Evolutionary conservation across 2,329 filamentous ascomycete species (phyloP).

Genomic region (Aspergillus pseudoterreus): DNA sequence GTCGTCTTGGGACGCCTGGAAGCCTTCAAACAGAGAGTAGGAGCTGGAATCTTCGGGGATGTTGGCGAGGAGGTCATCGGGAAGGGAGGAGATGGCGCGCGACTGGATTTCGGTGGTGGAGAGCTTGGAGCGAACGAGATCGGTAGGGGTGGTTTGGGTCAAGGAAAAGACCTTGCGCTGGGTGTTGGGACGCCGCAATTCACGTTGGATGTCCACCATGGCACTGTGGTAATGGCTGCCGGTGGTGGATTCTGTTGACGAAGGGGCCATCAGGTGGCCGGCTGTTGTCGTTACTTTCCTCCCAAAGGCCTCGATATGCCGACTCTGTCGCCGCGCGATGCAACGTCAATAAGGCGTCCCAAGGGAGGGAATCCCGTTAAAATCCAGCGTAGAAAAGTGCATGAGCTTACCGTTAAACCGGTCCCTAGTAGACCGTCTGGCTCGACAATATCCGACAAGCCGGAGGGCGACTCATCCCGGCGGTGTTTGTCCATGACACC

Average conservation of each 20-base stretch:
- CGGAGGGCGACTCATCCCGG: conserved; percentile 45
- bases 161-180: conserved; percentile 91
- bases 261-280: conserved; percentile 76
- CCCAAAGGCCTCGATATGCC: conserved; percentile 86
- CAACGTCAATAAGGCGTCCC: not conserved
- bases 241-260: conserved; percentile 43
- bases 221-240: conserved; percentile 75
- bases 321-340: conserved; percentile 54
- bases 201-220: conserved; percentile 83
- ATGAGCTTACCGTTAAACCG: conserved; percentile 42
- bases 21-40: conserved; percentile 95
- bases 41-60: conserved; percentile 81
- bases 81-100: conserved; percentile 79
- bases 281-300: conserved; percentile 94
- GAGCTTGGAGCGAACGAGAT: conserved; percentile 86
- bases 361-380: not conserved
- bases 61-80: conserved; percentile 84
- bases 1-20: conserved; percentile 72
- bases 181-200: conserved; percentile 75
- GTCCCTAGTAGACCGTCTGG: conserved; percentile 46
- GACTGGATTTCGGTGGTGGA: conserved; percentile 92
- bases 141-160: conserved; percentile 85
- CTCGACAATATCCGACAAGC: conserved; percentile 39
- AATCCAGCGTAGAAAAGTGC: not conserved
- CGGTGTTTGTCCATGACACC: conserved; percentile 43